Conservation (phyloP, 2,329 filamentous ascomycete species). For the Ceratocystis colombiana region DNA sequence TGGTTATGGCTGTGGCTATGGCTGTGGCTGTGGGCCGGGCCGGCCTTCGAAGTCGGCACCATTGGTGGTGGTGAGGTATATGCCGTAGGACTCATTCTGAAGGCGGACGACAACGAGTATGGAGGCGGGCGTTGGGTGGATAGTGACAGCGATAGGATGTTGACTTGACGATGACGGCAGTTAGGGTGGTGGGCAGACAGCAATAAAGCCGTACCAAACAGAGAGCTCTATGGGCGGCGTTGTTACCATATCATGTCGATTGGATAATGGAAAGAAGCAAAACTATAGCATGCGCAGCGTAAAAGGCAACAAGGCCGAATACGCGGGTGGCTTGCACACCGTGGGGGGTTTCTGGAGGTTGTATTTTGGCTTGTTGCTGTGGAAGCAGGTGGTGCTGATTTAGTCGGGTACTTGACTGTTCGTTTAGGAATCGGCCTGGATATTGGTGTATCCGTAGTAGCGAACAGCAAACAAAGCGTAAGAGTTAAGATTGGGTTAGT, state of each 20-base stretch:
- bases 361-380: slow-evolving; percentile 4
- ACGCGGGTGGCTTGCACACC: slow-evolving; percentile 6
- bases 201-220: slow-evolving; percentile 8
- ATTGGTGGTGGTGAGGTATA: slow-evolving; percentile 17
- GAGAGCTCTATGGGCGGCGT: background rate
- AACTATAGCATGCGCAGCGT: background rate
- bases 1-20: slow-evolving; percentile 23
- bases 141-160: background rate
- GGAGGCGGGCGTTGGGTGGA: too few relatives aligned
- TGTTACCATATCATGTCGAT: background rate
- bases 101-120: background rate
- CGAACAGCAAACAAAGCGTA: background rate
- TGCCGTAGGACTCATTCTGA: slow-evolving; percentile 21
- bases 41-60: slow-evolving; percentile 10
- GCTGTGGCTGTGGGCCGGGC: slow-evolving; percentile 4
- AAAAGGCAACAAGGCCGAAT: background rate
- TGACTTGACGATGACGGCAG: too few relatives aligned
- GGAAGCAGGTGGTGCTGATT: background rate
- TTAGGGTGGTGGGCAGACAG: background rate
- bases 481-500: background rate
- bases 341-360: background rate
- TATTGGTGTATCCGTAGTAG: background rate
- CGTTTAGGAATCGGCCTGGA: background rate
- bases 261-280: background rate
- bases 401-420: background rate